These are phyloP conservation scores for Dioszegia aurantiaca DNA, from an alignment of 768 basidiomycete genomes.

Conservation along the genomic window DNA sequence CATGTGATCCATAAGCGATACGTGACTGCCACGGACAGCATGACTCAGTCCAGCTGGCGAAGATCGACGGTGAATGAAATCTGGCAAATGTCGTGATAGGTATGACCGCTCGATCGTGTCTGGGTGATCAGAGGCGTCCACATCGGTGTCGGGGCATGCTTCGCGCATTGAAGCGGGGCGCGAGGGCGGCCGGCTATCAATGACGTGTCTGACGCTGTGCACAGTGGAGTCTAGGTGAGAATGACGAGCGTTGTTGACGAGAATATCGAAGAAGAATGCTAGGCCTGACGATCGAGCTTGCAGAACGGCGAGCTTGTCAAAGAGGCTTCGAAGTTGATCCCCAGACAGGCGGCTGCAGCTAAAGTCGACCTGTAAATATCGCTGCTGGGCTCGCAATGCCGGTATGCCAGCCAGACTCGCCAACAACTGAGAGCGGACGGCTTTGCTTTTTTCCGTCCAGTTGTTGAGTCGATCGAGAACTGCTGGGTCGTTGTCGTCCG, in stretches of 20 bases:
- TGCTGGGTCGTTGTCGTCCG: slow-evolving; percentile 9
- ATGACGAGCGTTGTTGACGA: slow-evolving; percentile 40
- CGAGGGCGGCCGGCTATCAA: slow-evolving; percentile 25
- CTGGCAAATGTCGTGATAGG: slow-evolving; percentile 16
- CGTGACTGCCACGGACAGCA: slow-evolving; percentile 31
- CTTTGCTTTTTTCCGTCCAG: slow-evolving; percentile 38
- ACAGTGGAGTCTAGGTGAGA: slow-evolving; percentile 46
- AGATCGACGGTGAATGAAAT: slow-evolving; percentile 16
- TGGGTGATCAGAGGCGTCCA: too few relatives aligned
- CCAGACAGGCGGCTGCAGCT: slow-evolving; percentile 41
- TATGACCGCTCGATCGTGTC: too few relatives aligned
- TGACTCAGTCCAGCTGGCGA: slow-evolving; percentile 20
- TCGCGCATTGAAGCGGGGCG: slow-evolving; percentile 29
- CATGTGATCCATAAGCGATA: slow-evolving; percentile 42
- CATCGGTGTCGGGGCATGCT: not conserved
- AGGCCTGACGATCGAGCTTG: slow-evolving; percentile 45
- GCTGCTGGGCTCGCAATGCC: slow-evolving; percentile 38
- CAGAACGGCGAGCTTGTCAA: slow-evolving; percentile 31
- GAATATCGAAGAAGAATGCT: slow-evolving; percentile 50
- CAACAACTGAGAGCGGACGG: slow-evolving; percentile 31
- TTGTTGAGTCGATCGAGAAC: slow-evolving; percentile 12
- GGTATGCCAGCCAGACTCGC: slow-evolving; percentile 36
- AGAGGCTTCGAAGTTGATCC: slow-evolving; percentile 37
- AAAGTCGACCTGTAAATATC: slow-evolving; percentile 44
- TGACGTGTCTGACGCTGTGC: slow-evolving; percentile 31